phyloP scores from a whole-genome alignment of 495 filamentous ascomycete genomes.

The Hypoxylon fuscum region DNA sequence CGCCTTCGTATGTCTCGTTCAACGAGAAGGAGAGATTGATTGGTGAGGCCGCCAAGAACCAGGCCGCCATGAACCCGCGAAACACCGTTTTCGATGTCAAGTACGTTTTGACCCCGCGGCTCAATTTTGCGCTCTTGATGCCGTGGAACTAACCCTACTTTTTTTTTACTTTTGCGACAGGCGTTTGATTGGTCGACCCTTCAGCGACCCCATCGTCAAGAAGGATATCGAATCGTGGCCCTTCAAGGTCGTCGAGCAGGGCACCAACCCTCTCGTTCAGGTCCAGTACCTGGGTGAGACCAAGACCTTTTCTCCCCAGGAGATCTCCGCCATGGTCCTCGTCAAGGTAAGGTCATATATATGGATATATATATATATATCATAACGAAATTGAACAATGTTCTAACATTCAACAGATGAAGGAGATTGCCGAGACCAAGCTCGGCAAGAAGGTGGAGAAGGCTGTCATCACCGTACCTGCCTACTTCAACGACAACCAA shows the following conservation, averaged over 20 bases:
- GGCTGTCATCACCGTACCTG: slow-evolving; percentile 96
- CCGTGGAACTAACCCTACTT: slow-evolving; percentile 39
- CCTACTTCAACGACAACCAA: slow-evolving; percentile 99
- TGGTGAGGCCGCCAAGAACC: slow-evolving; percentile 99
- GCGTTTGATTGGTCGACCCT: slow-evolving; percentile 95
- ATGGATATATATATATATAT: too few relatives aligned
- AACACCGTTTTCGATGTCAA: slow-evolving; percentile 99
- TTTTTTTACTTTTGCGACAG: slow-evolving; percentile 50
- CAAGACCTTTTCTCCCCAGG: slow-evolving; percentile 96
- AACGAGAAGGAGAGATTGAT: slow-evolving; percentile 98
- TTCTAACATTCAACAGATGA: slow-evolving; percentile 70
- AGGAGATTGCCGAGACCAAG: slow-evolving; percentile 96
- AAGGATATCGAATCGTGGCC: slow-evolving; percentile 98
- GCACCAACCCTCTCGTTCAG: slow-evolving; percentile 88
- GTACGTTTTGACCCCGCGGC: slow-evolving; percentile 50
- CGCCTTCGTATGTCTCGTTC: slow-evolving; percentile 98
- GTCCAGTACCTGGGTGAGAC: slow-evolving; percentile 94
- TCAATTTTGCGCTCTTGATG: background rate
- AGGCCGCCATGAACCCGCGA: slow-evolving; percentile 97
- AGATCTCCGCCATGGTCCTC: slow-evolving; percentile 96
- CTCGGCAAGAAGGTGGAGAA: slow-evolving; percentile 97
- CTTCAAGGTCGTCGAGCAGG: slow-evolving; percentile 94
- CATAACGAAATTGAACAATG: background rate
- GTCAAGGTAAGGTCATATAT: slow-evolving; percentile 84
- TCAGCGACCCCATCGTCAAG: slow-evolving; percentile 94